A percentile compares a stretch with the other conserved stretches of the same genome.
phyloP scores from a whole-genome alignment of 2,329 filamentous ascomycete genomes.

The Arthrobotrys musiformis region DNA sequence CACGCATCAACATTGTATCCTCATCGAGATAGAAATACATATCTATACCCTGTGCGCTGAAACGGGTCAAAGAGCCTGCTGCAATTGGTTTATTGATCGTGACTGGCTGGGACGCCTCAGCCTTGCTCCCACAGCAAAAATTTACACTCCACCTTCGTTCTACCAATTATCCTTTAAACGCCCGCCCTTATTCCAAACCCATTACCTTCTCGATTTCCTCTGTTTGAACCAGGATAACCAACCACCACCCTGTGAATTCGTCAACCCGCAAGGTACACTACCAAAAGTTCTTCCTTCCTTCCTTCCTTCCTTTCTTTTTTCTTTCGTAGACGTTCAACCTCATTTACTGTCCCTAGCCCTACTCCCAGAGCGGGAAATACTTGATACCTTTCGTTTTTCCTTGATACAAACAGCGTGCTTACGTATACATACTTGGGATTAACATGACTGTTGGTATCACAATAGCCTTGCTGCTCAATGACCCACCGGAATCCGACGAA shows the following conservation, averaged over 20 bases:
- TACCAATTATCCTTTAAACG: slow-evolving; percentile 19
- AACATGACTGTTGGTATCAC: slow-evolving; percentile 29
- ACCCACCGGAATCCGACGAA: neutral
- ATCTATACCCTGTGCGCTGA: neutral
- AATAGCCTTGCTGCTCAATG: slow-evolving; percentile 23
- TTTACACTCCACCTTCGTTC: slow-evolving; percentile 12
- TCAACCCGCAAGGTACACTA: slow-evolving; percentile 22
- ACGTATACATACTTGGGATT: slow-evolving; percentile 1
- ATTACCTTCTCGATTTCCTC: slow-evolving; percentile 1
- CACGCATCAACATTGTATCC: too few species aligned
- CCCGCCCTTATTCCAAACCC: neutral
- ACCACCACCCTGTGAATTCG: slow-evolving; percentile 23
- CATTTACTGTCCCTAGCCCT: neutral
- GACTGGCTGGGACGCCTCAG: slow-evolving; percentile 24
- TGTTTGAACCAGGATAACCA: neutral
- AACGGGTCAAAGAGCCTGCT: neutral
- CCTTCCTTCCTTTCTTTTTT: neutral
- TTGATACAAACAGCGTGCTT: neutral
- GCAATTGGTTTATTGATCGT: slow-evolving; percentile 7
- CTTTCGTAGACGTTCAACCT: neutral
- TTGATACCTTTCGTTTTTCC: neutral
- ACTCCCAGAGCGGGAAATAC: neutral
- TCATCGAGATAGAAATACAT: neutral
- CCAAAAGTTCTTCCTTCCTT: too few species aligned
- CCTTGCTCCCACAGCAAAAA: slow-evolving; percentile 22